Conservation (phyloP, 371 early-diverging fungal species). For the Lichtheimia hyalospora region DNA sequence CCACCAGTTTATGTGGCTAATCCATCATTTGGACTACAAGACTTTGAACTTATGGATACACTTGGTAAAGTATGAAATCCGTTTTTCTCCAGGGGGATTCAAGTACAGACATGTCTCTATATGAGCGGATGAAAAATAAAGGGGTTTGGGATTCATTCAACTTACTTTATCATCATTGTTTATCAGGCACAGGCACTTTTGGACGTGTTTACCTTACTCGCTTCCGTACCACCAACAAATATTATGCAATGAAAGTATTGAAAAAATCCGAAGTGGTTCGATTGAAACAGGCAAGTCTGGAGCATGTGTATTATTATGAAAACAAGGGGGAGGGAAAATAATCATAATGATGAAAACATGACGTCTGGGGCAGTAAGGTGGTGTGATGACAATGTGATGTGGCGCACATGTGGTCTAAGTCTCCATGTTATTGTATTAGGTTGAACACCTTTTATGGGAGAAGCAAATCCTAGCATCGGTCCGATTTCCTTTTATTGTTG, state of each 20-base stretch:
- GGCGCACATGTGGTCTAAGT: too few relatives aligned
- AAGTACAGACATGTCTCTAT: too few relatives aligned
- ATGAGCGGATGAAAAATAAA: too few relatives aligned
- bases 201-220: slow-evolving; percentile 89
- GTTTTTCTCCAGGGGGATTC: too few relatives aligned
- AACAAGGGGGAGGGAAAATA: background rate
- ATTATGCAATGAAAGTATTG: slow-evolving; percentile 94
- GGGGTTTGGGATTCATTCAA: too few relatives aligned
- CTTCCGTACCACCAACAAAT: slow-evolving; percentile 62
- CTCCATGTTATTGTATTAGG: slow-evolving; percentile 20
- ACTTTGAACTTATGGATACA: slow-evolving; percentile 48
- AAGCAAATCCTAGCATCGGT: slow-evolving; percentile 84
- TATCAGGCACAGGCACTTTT: slow-evolving; percentile 90
- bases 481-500: slow-evolving; percentile 90
- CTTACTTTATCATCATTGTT: too few relatives aligned
- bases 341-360: too few relatives aligned
- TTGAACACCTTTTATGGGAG: slow-evolving; percentile 93
- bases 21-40: slow-evolving; percentile 41
- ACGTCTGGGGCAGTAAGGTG: too few relatives aligned
- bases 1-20: slow-evolving; percentile 42
- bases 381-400: too few relatives aligned
- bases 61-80: slow-evolving; percentile 20
- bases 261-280: slow-evolving; percentile 91
- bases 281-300: slow-evolving; percentile 67
- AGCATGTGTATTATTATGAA: too few relatives aligned